Percentiles rank a stretch among this genome's conserved stretches.
Conservation (phyloP, 73 alveolate species). For the Paraurostyla sp. region DNA sequence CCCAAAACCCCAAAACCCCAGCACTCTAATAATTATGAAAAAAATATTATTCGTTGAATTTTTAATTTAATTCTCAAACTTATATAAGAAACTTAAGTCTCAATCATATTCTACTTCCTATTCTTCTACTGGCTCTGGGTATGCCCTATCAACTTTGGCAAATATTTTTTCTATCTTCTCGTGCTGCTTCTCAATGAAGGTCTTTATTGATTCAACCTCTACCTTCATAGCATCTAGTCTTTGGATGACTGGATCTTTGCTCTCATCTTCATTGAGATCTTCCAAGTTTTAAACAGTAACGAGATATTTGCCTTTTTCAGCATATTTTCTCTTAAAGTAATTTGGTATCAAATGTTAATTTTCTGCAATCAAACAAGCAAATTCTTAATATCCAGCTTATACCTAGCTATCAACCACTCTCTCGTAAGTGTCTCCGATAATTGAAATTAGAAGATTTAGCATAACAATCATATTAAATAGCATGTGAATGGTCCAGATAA, state of each 20-base stretch:
- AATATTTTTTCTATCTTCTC: too few relatives aligned
- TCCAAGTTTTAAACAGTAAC: background rate
- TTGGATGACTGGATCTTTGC: conserved; percentile 14
- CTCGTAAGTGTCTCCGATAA: conserved; percentile 55
- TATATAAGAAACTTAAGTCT: too few relatives aligned
- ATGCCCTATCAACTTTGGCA: too few relatives aligned
- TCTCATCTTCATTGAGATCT: background rate
- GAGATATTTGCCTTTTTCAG: background rate
- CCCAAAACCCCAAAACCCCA: too few relatives aligned
- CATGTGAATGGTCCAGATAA: conserved; percentile 30
- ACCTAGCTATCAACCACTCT: conserved; percentile 31
- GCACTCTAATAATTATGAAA: too few relatives aligned
- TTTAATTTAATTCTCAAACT: too few relatives aligned
- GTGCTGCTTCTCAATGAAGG: too few relatives aligned
- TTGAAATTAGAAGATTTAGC: conserved; percentile 61
- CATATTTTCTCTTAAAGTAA: conserved; percentile 8
- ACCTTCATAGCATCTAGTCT: conserved; percentile 19
- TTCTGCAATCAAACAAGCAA: conserved; percentile 49
- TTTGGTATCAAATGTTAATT: conserved; percentile 19
- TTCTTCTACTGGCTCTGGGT: too few relatives aligned
- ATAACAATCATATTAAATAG: conserved; percentile 57
- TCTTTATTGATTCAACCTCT: background rate
- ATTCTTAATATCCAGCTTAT: conserved; percentile 29
- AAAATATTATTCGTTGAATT: too few relatives aligned
- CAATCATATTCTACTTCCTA: too few relatives aligned